phyloP scores from a whole-genome alignment of 1,139 yeast species.

The Tardiomyces depauwii region DNA sequence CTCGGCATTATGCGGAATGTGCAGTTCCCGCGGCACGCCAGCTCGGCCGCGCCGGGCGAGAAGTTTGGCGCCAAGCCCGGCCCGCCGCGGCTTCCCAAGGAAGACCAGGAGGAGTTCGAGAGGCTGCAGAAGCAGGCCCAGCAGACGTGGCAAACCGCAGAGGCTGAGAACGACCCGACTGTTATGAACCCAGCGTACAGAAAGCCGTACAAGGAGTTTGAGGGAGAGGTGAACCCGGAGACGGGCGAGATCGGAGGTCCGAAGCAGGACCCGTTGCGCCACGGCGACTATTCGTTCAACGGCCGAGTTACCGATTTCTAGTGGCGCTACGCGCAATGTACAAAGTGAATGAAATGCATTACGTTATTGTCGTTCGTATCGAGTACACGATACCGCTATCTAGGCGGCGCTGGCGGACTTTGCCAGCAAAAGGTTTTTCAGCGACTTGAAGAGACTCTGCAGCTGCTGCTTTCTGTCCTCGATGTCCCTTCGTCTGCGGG shows the following conservation, averaged over 20 bases:
- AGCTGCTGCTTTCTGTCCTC: neutral
- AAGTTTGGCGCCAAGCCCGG: constrained; percentile 34
- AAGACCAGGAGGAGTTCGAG: constrained; percentile 91
- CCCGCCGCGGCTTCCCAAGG: constrained; percentile 77
- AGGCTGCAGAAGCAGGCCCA: constrained; percentile 68
- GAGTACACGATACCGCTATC: no score
- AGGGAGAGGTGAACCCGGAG: constrained; percentile 84
- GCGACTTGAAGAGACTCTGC: neutral
- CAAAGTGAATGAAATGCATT: neutral
- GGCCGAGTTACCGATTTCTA: constrained; percentile 94
- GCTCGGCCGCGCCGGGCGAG: neutral
- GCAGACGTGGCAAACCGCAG: constrained; percentile 22
- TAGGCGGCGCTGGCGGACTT: neutral
- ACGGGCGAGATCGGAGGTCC: constrained; percentile 98
- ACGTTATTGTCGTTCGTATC: neutral
- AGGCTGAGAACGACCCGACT: constrained; percentile 28
- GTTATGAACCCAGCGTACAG: constrained; percentile 57
- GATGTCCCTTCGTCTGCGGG: no score
- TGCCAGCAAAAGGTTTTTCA: neutral
- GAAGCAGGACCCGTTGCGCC: constrained; percentile 92
- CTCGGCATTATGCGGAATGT: neutral
- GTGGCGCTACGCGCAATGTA: constrained; percentile 1
- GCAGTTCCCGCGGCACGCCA: neutral
- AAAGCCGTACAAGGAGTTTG: constrained; percentile 85
- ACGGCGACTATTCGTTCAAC: constrained; percentile 90